Evolutionary conservation across 768 basidiomycete species (phyloP).

Genomic region (Xanthoconium purpureum): DNA sequence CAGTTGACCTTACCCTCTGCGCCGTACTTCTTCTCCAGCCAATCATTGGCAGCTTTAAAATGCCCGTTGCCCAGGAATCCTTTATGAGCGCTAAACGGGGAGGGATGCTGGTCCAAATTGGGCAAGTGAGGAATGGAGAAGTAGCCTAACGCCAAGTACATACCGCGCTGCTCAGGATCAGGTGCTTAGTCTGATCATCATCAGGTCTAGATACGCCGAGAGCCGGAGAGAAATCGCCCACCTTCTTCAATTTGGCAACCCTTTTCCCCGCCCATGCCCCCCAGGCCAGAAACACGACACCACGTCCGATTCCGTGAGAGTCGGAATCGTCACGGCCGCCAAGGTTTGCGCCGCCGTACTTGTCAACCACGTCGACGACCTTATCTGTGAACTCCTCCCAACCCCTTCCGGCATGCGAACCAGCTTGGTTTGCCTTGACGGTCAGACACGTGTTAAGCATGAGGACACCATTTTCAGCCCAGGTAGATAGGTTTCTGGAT

Average conservation of each 20-base stretch:
- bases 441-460: constrained; percentile 93
- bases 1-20: constrained; percentile 68
- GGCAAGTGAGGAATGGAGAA: constrained; percentile 28
- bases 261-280: constrained; percentile 84
- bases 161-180: constrained; percentile 74
- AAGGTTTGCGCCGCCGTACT: constrained; percentile 72
- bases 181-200: constrained; percentile 63
- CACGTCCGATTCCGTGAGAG: constrained; percentile 56
- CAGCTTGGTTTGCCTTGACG: constrained; percentile 70
- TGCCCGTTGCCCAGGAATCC: constrained; percentile 91
- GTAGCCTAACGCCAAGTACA: constrained; percentile 29
- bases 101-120: constrained; percentile 66
- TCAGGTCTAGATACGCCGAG: constrained; percentile 20
- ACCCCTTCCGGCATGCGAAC: constrained; percentile 80
- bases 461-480: constrained; percentile 85
- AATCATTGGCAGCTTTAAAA: constrained; percentile 83
- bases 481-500: constrained; percentile 69
- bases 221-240: constrained; percentile 29
- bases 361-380: constrained; percentile 74
- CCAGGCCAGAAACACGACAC: constrained; percentile 89
- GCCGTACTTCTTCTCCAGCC: constrained; percentile 81
- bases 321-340: constrained; percentile 35
- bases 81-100: constrained; percentile 69
- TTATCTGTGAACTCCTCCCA: constrained; percentile 91
- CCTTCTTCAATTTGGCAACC: constrained; percentile 73